A percentile compares a stretch with the other conserved stretches of the same genome.
These are phyloP conservation scores for Penicillium bialowiezense DNA, from an alignment of 495 filamentous ascomycete genomes.

Conservation along the genomic window DNA sequence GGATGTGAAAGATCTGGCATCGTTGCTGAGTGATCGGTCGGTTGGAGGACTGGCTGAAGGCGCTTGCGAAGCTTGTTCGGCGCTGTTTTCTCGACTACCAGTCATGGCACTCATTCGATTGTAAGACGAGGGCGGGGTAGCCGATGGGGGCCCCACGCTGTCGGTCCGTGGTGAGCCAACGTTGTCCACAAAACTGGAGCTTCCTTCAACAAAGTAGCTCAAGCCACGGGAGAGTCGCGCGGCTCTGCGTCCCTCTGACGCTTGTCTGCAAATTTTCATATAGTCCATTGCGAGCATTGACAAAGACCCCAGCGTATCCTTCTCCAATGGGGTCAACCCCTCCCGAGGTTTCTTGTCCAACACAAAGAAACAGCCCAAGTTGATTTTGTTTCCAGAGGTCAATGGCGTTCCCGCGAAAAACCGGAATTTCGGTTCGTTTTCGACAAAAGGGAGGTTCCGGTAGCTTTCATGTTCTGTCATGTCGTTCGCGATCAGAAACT, in stretches of 20 bases:
- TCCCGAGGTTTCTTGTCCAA: conserved; percentile 50
- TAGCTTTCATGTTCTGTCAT: conserved; percentile 40
- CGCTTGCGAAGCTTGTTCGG: conserved; percentile 21
- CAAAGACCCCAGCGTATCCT: conserved; percentile 44
- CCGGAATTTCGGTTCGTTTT: conserved; percentile 37
- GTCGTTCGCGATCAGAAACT: conserved; percentile 40
- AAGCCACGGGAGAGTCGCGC: conserved; percentile 60
- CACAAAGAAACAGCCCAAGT: conserved; percentile 69
- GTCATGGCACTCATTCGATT: conserved; percentile 26
- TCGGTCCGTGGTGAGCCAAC: conserved; percentile 23
- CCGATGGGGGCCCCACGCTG: conserved; percentile 20
- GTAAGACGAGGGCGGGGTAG: conserved; percentile 25
- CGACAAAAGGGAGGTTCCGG: conserved; percentile 39
- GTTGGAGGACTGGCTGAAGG: conserved; percentile 19
- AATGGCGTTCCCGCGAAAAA: conserved; percentile 55
- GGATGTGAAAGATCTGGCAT: conserved; percentile 31
- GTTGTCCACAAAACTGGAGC: conserved; percentile 43
- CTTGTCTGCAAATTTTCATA: conserved; percentile 55
- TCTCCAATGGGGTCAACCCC: conserved; percentile 32
- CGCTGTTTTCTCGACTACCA: conserved; percentile 27
- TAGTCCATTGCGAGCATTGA: conserved; percentile 60
- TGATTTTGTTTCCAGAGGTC: conserved; percentile 62
- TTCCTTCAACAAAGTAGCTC: conserved; percentile 61
- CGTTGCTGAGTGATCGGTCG: conserved; percentile 27
- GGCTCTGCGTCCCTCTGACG: conserved; percentile 54